Evolutionary conservation across 1,139 yeast species (phyloP).

Genomic region (Candida mesenterica): DNA sequence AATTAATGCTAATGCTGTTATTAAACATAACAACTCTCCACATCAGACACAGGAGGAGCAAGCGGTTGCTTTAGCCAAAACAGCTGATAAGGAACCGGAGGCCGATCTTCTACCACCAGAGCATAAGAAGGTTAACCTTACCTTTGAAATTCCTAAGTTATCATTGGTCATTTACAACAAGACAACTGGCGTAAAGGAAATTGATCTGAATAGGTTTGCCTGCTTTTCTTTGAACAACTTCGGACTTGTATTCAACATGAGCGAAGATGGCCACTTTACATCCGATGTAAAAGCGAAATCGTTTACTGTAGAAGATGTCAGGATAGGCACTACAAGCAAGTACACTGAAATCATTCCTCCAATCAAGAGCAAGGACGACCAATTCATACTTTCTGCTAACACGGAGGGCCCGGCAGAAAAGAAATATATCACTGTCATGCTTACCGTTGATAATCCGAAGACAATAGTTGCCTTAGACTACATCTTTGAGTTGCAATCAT

Average conservation of each 20-base stretch:
- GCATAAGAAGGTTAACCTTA: constrained; percentile 45
- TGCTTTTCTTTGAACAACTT: constrained; percentile 62
- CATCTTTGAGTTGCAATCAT: constrained; percentile 70
- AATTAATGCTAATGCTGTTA: constrained; percentile 48
- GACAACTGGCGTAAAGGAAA: constrained; percentile 40
- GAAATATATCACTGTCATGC: constrained; percentile 48
- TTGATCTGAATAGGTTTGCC: constrained; percentile 53
- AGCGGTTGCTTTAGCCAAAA: neutral
- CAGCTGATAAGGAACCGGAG: constrained; percentile 1
- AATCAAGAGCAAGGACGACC: constrained; percentile 60
- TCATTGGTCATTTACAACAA: constrained; percentile 64
- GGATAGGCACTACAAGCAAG: constrained; percentile 60
- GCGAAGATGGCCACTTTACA: constrained; percentile 53
- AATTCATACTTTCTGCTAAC: constrained; percentile 59
- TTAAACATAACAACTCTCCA: constrained; percentile 26
- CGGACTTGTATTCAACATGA: constrained; percentile 49
- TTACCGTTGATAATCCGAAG: constrained; percentile 78
- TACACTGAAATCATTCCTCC: constrained; percentile 82
- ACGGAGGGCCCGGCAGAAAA: constrained; percentile 42
- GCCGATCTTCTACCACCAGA: constrained; percentile 21
- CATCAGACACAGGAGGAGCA: constrained; percentile 6
- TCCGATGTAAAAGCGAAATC: constrained; percentile 68
- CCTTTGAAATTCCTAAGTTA: constrained; percentile 60
- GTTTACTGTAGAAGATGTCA: constrained; percentile 73
- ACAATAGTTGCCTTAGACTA: constrained; percentile 84